These are phyloP conservation scores for Imleria badia DNA, from an alignment of 768 basidiomycete species.

Conservation along the genomic window DNA sequence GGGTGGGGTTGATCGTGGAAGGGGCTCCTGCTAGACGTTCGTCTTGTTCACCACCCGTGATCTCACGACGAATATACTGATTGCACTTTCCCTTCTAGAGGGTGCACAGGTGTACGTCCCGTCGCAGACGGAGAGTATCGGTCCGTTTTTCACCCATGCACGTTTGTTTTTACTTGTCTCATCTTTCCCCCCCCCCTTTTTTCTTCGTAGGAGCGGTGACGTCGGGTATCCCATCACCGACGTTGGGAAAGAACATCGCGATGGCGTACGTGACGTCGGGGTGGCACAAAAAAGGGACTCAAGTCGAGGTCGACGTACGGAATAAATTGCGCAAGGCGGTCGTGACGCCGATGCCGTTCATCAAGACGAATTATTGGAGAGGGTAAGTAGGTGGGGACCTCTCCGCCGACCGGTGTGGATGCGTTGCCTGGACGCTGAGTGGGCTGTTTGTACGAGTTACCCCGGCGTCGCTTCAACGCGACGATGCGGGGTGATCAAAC, in stretches of 20 bases:
- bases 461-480: background rate
- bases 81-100: slow-evolving; percentile 42
- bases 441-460: background rate
- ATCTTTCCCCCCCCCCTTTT: background rate
- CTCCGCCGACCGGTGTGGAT: background rate
- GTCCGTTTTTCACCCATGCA: slow-evolving; percentile 38
- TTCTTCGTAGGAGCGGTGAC: slow-evolving; percentile 61
- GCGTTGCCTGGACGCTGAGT: background rate
- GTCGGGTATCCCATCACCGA: slow-evolving; percentile 94
- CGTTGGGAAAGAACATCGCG: slow-evolving; percentile 86
- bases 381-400: slow-evolving; percentile 35
- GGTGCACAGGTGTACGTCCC: slow-evolving; percentile 73
- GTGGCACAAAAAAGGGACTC: slow-evolving; percentile 88
- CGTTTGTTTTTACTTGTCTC: slow-evolving; percentile 5
- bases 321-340: slow-evolving; percentile 73
- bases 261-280: slow-evolving; percentile 90
- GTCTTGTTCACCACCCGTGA: slow-evolving; percentile 16
- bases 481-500: background rate
- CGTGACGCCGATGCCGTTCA: slow-evolving; percentile 85
- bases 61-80: background rate
- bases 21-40: slow-evolving; percentile 84
- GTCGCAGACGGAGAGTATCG: slow-evolving; percentile 54
- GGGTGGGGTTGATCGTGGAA: slow-evolving; percentile 81
- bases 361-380: slow-evolving; percentile 78
- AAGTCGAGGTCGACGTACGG: slow-evolving; percentile 81